Percentiles rank a stretch among this genome's conserved stretches.
Evolutionary conservation across 2,329 filamentous ascomycete species (phyloP).

Genomic region (Chrysosporium keratinophilum): DNA sequence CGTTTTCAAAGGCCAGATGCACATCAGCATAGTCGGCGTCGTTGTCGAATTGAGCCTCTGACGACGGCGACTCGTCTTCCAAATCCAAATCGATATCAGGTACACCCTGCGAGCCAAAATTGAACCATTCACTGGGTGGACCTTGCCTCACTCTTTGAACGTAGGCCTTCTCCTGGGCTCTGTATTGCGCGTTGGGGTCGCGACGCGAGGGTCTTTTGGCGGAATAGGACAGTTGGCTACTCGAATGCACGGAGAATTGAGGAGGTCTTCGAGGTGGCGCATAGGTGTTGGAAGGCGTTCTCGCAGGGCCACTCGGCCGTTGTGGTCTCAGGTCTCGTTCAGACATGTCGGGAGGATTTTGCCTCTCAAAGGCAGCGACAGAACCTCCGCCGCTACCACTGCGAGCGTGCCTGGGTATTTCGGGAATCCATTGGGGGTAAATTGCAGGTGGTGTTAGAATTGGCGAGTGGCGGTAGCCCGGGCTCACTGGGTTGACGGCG

Average conservation of each 20-base stretch:
- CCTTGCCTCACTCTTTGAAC: conserved; percentile 83
- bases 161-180: conserved; percentile 88
- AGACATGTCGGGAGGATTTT: conserved; percentile 23
- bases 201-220: conserved; percentile 44
- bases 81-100: conserved; percentile 67
- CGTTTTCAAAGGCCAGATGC: conserved; percentile 82
- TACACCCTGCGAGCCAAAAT: conserved; percentile 48
- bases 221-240: conserved; percentile 48
- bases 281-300: conserved; percentile 72
- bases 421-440: conserved; percentile 14
- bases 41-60: conserved; percentile 68
- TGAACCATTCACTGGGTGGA: conserved; percentile 58
- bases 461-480: neutral
- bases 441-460: conserved; percentile 7
- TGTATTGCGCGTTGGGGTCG: conserved; percentile 62
- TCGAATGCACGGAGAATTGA: conserved; percentile 38
- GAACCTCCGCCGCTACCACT: conserved; percentile 33
- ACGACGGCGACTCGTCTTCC: conserved; percentile 81
- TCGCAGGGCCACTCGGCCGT: conserved; percentile 56
- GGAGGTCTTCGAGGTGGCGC: conserved; percentile 51
- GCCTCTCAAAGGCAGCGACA: conserved; percentile 29
- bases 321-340: conserved; percentile 44
- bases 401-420: conserved; percentile 29
- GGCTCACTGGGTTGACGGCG: neutral
- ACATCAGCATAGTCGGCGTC: conserved; percentile 86